phyloP scores from a whole-genome alignment of 2,329 filamentous ascomycete species.

The Didymella segeticola region DNA sequence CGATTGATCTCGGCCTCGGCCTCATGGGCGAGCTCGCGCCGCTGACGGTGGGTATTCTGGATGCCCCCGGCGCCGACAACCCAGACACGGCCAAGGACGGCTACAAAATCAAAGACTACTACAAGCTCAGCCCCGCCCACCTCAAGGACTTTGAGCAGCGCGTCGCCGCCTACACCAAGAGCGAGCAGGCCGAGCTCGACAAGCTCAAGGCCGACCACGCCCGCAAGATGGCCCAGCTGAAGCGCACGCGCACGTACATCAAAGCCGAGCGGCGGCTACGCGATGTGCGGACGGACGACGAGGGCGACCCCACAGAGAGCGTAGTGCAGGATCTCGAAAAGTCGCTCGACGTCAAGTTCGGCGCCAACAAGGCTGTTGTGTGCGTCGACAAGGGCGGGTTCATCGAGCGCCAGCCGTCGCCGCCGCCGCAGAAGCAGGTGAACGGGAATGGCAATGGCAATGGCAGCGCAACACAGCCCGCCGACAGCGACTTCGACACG shows the following conservation, averaged over 20 bases:
- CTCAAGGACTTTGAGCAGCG: slow-evolving; percentile 84
- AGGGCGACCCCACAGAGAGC: slow-evolving; percentile 66
- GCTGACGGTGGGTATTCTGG: slow-evolving; percentile 85
- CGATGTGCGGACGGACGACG: slow-evolving; percentile 54
- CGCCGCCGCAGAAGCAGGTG: slow-evolving; percentile 36
- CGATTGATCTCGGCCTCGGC: slow-evolving; percentile 85
- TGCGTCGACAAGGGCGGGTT: slow-evolving; percentile 81
- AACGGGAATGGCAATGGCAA: no score
- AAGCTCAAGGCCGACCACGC: slow-evolving; percentile 82
- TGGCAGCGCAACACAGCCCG: slow-evolving; percentile 34
- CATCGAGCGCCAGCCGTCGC: slow-evolving; percentile 60
- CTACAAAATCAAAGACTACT: slow-evolving; percentile 59
- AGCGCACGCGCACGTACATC: slow-evolving; percentile 72
- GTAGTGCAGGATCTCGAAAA: slow-evolving; percentile 78
- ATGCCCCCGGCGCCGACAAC: slow-evolving; percentile 56
- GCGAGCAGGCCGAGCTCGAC: slow-evolving; percentile 82
- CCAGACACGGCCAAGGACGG: slow-evolving; percentile 33
- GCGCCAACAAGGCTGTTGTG: slow-evolving; percentile 68
- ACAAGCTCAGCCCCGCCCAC: slow-evolving; percentile 75
- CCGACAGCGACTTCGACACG: slow-evolving; percentile 47
- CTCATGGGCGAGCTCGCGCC: slow-evolving; percentile 76
- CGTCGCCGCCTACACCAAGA: slow-evolving; percentile 72
- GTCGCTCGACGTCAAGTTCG: slow-evolving; percentile 70
- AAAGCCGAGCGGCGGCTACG: slow-evolving; percentile 79
- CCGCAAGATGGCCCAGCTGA: slow-evolving; percentile 75